Conservation (phyloP, 805 yeast species). For the Candida multigemmis region DNA sequence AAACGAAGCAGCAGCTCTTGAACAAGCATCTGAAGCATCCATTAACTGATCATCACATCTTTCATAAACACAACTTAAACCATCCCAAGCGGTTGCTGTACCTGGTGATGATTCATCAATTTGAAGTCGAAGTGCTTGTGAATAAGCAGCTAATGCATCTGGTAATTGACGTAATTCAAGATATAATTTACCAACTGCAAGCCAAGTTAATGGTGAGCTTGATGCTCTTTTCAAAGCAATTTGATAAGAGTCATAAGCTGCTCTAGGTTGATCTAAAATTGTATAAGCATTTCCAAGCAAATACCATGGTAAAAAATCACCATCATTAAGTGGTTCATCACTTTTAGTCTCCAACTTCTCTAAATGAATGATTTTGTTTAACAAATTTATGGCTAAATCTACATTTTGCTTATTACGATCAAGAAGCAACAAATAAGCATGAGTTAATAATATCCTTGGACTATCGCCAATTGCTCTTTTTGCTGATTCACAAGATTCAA, state of each 20-base stretch:
- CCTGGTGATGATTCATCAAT: constrained; percentile 37
- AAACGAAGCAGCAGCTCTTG: constrained; percentile 42
- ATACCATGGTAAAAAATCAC: constrained; percentile 53
- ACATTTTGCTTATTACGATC: constrained; percentile 13
- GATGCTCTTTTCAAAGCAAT: constrained; percentile 45
- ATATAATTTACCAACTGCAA: constrained; percentile 56
- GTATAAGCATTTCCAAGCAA: constrained; percentile 46
- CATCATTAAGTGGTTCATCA: constrained; percentile 13
- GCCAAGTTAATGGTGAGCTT: constrained; percentile 53
- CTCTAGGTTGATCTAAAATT: constrained; percentile 34
- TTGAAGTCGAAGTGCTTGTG: constrained; percentile 51
- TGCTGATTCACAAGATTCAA: constrained; percentile 41
- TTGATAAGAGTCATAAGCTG: constrained; percentile 49
- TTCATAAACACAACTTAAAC: constrained; percentile 52
- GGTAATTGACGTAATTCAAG: constrained; percentile 50
- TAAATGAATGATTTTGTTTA: constrained; percentile 20
- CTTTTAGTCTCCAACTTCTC: constrained; percentile 10
- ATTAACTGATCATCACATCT: constrained; percentile 50
- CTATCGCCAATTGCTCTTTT: constrained; percentile 35
- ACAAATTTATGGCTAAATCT: constrained; percentile 21
- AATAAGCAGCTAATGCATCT: constrained; percentile 60
- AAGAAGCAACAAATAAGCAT: constrained; percentile 38
- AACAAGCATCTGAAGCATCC: constrained; percentile 55
- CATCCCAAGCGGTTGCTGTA: constrained; percentile 59
- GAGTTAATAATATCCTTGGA: constrained; percentile 36